Percentiles rank a stretch among this genome's conserved stretches.
These are phyloP conservation scores for Wilcoxina mikolae DNA, from an alignment of 495 filamentous ascomycete species.

Conservation along the genomic window DNA sequence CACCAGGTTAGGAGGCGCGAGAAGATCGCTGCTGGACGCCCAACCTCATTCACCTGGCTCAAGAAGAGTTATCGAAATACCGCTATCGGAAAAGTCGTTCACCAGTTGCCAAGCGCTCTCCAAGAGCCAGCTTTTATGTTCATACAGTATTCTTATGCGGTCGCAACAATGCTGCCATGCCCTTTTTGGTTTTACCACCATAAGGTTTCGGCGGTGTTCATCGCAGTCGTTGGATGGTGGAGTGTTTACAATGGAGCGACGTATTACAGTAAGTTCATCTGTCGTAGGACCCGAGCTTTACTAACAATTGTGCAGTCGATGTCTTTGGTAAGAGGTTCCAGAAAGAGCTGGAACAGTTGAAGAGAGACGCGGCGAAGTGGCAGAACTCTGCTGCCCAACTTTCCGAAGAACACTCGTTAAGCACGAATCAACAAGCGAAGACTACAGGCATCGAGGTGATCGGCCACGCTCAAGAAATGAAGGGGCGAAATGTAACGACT, in stretches of 20 bases:
- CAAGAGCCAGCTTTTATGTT: slow-evolving; percentile 91
- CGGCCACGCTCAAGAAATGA: slow-evolving; percentile 7
- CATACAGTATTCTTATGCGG: slow-evolving; percentile 83
- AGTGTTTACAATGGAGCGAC: slow-evolving; percentile 90
- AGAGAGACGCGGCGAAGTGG: slow-evolving; percentile 80
- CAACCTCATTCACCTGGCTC: slow-evolving; percentile 95
- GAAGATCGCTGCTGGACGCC: slow-evolving; percentile 89
- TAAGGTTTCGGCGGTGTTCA: slow-evolving; percentile 61
- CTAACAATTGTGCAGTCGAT: slow-evolving; percentile 35
- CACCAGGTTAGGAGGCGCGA: slow-evolving; percentile 44
- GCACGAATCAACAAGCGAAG: slow-evolving; percentile 7
- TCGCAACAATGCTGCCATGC: slow-evolving; percentile 84
- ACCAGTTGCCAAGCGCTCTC: slow-evolving; percentile 54
- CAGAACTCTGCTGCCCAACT: slow-evolving; percentile 32
- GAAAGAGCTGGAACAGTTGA: slow-evolving; percentile 84
- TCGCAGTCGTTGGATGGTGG: slow-evolving; percentile 70
- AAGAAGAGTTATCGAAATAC: slow-evolving; percentile 74
- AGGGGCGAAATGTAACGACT: slow-evolving; percentile 6
- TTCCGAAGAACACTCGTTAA: slow-evolving; percentile 4
- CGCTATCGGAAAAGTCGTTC: slow-evolving; percentile 73
- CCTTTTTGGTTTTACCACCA: slow-evolving; percentile 89
- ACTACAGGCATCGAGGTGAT: slow-evolving; percentile 4
- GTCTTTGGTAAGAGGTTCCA: slow-evolving; percentile 93
- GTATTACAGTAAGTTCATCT: slow-evolving; percentile 54
- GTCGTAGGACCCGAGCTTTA: not conserved